Evolutionary conservation across 1,284 basidiomycete genomes (phyloP).

Genomic region (Thecaphora thlaspeos): DNA sequence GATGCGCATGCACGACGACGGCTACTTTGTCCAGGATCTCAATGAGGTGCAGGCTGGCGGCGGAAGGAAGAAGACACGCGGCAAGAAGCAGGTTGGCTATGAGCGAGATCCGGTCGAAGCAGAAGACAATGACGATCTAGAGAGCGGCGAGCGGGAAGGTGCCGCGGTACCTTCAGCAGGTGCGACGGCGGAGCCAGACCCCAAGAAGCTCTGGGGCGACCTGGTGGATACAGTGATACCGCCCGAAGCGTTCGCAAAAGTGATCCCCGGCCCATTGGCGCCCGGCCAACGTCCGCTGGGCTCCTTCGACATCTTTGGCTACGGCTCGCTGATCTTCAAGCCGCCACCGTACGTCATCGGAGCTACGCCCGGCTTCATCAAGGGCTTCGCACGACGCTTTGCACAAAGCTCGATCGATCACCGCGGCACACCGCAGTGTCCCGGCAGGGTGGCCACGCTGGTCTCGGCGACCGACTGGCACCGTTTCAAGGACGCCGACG

Average conservation of each 20-base stretch:
- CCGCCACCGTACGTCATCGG: constrained; percentile 54
- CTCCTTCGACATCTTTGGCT: constrained; percentile 53
- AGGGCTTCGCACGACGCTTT: constrained; percentile 80
- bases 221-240: constrained; percentile 26
- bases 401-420: constrained; percentile 85
- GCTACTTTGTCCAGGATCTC: constrained; percentile 32
- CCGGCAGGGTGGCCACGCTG: constrained; percentile 79
- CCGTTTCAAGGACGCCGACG: constrained; percentile 33
- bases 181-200: neutral
- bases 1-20: constrained; percentile 20
- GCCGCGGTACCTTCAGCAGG: constrained; percentile 4
- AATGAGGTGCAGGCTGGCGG: constrained; percentile 1
- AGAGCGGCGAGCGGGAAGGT: constrained; percentile 10
- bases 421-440: constrained; percentile 49
- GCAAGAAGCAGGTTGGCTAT: too few species aligned
- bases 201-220: constrained; percentile 10
- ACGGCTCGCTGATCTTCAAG: constrained; percentile 55
- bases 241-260: constrained; percentile 17
- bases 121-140: constrained; percentile 1
- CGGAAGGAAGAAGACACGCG: neutral
- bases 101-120: constrained; percentile 15
- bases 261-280: constrained; percentile 17
- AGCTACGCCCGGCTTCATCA: constrained; percentile 70
- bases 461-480: constrained; percentile 79
- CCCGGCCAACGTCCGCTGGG: constrained; percentile 30